Evolutionary conservation across 1,139 yeast genomes (phyloP), one percentile per base, ranked within the genome.

Genomic region (Sugiyamaella xylanicola): DNA sequence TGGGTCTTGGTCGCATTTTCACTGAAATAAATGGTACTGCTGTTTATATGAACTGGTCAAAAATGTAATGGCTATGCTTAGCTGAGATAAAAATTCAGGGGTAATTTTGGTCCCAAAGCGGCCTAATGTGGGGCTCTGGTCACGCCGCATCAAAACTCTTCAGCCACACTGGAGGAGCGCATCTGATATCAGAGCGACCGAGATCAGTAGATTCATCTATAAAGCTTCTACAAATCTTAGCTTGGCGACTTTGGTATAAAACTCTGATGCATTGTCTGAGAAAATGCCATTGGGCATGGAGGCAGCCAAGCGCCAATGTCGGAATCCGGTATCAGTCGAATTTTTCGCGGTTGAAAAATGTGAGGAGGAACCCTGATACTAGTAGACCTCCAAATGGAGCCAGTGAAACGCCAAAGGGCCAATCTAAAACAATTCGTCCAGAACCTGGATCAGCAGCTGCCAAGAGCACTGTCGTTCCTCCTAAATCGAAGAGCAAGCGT

Each of bases 11-110:
- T 4, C 36, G 39, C 11, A 15, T 20, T 3, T 48, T 48, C 25
- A 41, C 21, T 8, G 27, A 17, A 13, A 15, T 41, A 19, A 21
- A 16, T 29, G 27, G 39, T 22, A 48, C 29, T 11, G 25, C 35
- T 17, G 41, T 48, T n/a, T 48, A 48, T 15, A 17, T 48, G 11
- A 20, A 35, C 2, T 46, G 50, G 50, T 35, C 21, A n/a, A 46
- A 46, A 42, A 22, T 17, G 15, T 5, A 27, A n/a, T 17, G n/a
- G n/a, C n/a, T n/a, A n/a, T n/a, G n/a, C n/a, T n/a, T n/a, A n/a
- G n/a, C n/a, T n/a, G n/a, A n/a, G n/a, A n/a, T 7, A 8, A 9
- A 45, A 45, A 46, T 19, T 46, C 50, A 46, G 50, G 50, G 50
- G 50, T 46, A 46, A 36, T 21, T 21, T 7, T 8, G n/a, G 4